Evolutionary conservation across 164 flowering plant species (phyloP), one percentile per base, ranked within the genome.

Genomic region (Macadamia tetraphylla): DNA sequence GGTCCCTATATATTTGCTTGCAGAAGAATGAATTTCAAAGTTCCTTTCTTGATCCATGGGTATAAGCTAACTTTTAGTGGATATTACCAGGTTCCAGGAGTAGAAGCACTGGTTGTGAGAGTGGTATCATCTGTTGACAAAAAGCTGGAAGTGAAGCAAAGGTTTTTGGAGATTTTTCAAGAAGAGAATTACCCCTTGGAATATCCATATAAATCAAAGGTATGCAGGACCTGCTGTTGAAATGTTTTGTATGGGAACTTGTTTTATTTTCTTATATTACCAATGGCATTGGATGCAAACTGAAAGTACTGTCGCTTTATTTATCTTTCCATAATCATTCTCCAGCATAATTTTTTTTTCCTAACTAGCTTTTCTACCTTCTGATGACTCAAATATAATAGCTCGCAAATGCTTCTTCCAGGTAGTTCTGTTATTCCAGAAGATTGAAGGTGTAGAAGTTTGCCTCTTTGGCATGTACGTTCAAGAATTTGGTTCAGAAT

Each of bases 401-500:
- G 14, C 43, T 60, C 6, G 13, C 32, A 10, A 11, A 30, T 56
- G 29, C 64, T 58, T 46, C 63, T 23, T 18, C 31, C 48, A 87
- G 91, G 81, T 79, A 62, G 80, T 87, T 44, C 74, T 84, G 17
- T 67, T 87, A 73, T 87, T 87, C 68, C 92, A 87, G 69, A 81
- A 78, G 72, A 81, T 87, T 71, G 88, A 80, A 59, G 92, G 88
- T 0, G 86, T 82, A 32, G 92, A 87, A 58, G 82, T 86, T 7
- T 84, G 89, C 68, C 72, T 87, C 3, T 86, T 85, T 75, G 81
- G 70, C 56, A 79, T 86, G 84, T 80, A 78, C 56, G 89, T 84
- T 58, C 89, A 86, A 58, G 88, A 87, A 71, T 87, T 53, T 74
- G 89, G 92, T 31, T 79, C 88, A 67, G 83, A 84, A 49, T 86